These are phyloP conservation scores for Vanrija pseudolonga DNA, from an alignment of 1,284 basidiomycete genomes.

Conservation along the genomic window DNA sequence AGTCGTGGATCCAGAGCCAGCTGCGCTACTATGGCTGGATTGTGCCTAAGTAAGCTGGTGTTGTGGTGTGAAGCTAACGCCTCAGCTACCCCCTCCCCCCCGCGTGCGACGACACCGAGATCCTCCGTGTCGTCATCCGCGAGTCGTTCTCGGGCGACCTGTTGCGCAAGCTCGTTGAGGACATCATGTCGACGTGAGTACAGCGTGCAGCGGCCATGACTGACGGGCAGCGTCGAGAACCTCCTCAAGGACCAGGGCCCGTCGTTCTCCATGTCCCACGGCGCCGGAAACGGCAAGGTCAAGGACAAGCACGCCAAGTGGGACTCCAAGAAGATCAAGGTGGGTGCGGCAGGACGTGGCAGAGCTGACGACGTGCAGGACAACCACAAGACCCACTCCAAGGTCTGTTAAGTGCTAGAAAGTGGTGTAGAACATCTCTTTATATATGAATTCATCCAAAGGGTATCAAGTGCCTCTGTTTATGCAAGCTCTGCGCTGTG, in stretches of 20 bases:
- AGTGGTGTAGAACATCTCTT: too few relatives aligned
- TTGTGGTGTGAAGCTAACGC: conserved; percentile 8
- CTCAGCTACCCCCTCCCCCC: conserved; percentile 69
- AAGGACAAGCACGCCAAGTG: neutral
- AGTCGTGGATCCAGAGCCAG: conserved; percentile 75
- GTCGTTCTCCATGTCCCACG: conserved; percentile 25
- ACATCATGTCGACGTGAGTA: conserved; percentile 34
- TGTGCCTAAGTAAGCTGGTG: conserved; percentile 59
- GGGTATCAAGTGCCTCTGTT: too few relatives aligned
- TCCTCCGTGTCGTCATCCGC: conserved; percentile 79
- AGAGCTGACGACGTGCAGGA: neutral
- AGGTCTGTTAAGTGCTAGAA: neutral
- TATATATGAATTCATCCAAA: too few relatives aligned
- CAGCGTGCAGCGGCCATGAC: neutral
- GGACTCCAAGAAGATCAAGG: neutral
- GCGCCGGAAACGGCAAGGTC: neutral
- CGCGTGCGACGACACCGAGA: conserved; percentile 63
- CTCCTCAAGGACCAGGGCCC: conserved; percentile 33
- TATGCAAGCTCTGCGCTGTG: too few relatives aligned
- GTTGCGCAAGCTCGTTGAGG: conserved; percentile 35
- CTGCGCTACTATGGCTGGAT: conserved; percentile 57
- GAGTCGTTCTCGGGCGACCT: conserved; percentile 55
- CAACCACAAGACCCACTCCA: neutral
- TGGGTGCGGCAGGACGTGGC: neutral
- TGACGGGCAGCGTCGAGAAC: conserved; percentile 26